These are phyloP conservation scores for Aspergillus avenaceus DNA, from an alignment of 495 filamentous ascomycete genomes.

Conservation along the genomic window DNA sequence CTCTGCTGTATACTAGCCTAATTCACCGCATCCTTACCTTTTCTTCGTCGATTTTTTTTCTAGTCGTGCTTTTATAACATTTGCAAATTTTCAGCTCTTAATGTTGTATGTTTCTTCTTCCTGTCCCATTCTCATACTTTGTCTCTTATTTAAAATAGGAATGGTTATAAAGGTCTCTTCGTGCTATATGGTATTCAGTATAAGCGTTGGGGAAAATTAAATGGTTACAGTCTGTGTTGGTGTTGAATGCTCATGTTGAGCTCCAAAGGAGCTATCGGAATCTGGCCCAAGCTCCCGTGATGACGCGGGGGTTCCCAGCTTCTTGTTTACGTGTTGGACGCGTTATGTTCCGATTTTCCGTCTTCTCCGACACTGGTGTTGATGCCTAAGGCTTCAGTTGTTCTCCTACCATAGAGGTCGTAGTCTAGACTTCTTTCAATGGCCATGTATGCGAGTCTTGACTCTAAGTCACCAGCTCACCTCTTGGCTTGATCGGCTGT, in stretches of 20 bases:
- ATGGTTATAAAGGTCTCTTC: too few species aligned
- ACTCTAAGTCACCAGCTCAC: not conserved
- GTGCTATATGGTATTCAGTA: too few species aligned
- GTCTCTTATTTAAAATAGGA: too few species aligned
- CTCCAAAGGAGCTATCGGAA: not conserved
- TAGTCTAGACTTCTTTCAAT: not conserved
- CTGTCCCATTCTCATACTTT: too few species aligned
- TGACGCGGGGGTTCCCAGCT: conserved; percentile 18
- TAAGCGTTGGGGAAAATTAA: too few species aligned
- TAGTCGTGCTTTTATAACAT: not conserved
- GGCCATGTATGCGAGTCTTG: not conserved
- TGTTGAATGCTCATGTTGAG: too few species aligned
- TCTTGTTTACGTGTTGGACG: conserved; percentile 28
- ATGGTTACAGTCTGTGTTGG: too few species aligned
- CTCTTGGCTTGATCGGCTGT: too few species aligned
- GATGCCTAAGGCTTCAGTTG: conserved; percentile 18
- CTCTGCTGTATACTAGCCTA: conserved; percentile 25
- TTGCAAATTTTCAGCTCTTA: too few species aligned
- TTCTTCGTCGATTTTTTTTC: not conserved
- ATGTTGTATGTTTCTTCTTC: too few species aligned
- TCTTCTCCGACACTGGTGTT: conserved; percentile 11
- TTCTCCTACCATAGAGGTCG: not conserved
- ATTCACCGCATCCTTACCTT: conserved; percentile 16
- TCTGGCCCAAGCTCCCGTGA: conserved; percentile 7
- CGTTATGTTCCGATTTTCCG: conserved; percentile 12